Evolutionary conservation across 495 filamentous ascomycete genomes (phyloP).

Genomic region (Aspergillus egyptiacus): DNA sequence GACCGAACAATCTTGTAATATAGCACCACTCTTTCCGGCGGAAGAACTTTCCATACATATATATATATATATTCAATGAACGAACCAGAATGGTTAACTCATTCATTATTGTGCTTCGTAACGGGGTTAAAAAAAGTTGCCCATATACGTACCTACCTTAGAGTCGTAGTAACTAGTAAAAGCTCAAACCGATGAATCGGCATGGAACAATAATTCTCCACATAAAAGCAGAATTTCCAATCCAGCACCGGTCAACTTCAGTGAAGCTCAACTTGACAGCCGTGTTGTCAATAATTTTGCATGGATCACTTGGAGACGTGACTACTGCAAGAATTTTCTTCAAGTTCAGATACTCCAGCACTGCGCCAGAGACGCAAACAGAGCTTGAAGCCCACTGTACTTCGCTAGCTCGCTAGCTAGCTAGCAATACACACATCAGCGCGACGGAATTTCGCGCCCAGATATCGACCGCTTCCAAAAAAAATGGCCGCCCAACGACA

Average conservation of each 20-base stretch:
- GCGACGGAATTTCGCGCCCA: not conserved
- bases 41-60: slow-evolving; percentile 15
- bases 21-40: slow-evolving; percentile 23
- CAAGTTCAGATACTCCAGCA: not conserved
- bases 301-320: not conserved
- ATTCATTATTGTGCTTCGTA: not conserved
- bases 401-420: slow-evolving; percentile 1
- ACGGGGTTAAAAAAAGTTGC: not conserved
- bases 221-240: slow-evolving; percentile 33
- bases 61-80: slow-evolving; percentile 24
- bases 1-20: slow-evolving; percentile 36
- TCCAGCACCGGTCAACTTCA: slow-evolving; percentile 18
- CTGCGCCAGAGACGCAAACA: not conserved
- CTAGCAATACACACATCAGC: not conserved
- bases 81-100: slow-evolving; percentile 6
- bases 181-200: slow-evolving; percentile 9
- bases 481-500: slow-evolving; percentile 38
- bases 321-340: slow-evolving; percentile 1
- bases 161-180: too few relatives aligned
- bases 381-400: not conserved
- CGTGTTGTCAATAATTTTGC: not conserved
- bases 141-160: too few relatives aligned
- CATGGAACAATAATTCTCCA: slow-evolving; percentile 29
- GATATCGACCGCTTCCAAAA: not conserved
- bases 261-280: slow-evolving; percentile 4